Evolutionary conservation across 148 eudicot species (phyloP).

Genomic region (Nyssa sinensis): DNA sequence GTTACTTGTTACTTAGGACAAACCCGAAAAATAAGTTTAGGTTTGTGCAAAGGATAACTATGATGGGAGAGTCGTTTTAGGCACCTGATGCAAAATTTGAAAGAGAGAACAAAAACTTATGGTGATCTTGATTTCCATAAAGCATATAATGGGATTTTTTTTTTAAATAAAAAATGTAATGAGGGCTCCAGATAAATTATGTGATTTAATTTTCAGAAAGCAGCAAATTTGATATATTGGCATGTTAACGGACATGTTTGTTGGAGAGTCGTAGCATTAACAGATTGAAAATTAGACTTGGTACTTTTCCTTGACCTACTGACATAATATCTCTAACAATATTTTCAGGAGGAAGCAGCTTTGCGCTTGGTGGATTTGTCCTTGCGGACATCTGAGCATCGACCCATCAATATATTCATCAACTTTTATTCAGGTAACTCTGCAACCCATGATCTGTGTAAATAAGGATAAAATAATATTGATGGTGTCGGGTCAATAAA

Average conservation of each 20-base stretch:
- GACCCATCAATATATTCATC: constrained; percentile 81
- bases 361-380: constrained; percentile 71
- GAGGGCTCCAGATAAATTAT: background rate
- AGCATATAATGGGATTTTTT: background rate
- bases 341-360: constrained; percentile 82
- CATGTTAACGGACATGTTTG: background rate
- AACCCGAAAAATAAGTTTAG: no score
- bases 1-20: no score
- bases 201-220: background rate
- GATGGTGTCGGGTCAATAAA: constrained; percentile 3
- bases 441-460: background rate
- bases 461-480: background rate
- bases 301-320: background rate
- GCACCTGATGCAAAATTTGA: background rate
- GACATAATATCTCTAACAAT: background rate
- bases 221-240: no score
- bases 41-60: no score
- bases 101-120: background rate
- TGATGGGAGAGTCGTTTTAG: background rate
- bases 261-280: constrained; percentile 1
- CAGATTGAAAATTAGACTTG: background rate
- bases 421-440: constrained; percentile 83
- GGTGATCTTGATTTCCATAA: background rate
- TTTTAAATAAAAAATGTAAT: no score
- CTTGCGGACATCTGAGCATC: constrained; percentile 69